Evolutionary conservation across 192 early-diverging fungal species (phyloP).

Genomic region (Rhizoclosmatium globosum): DNA sequence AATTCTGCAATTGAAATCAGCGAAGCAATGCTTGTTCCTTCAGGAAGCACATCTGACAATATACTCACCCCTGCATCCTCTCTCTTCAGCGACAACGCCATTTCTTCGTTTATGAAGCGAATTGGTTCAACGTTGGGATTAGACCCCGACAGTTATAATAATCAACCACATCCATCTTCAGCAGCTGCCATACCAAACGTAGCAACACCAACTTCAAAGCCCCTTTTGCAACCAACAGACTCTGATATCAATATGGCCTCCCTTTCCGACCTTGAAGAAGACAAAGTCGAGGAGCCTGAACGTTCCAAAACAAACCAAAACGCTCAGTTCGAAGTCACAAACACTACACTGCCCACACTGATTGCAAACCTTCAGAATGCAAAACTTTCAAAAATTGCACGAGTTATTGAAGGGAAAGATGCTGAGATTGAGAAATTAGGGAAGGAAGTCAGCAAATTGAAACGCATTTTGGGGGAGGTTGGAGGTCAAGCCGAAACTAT

Average conservation of each 20-base stretch:
- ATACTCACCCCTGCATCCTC: background rate
- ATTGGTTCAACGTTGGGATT: constrained; percentile 15
- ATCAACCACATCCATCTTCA: no score
- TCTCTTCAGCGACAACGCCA: background rate
- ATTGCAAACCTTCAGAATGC: background rate
- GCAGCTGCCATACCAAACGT: no score
- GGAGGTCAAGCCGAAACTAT: background rate
- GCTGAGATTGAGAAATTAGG: background rate
- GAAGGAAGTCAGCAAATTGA: background rate
- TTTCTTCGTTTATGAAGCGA: constrained; percentile 9
- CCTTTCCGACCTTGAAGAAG: background rate
- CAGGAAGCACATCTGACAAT: background rate
- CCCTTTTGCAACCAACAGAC: background rate
- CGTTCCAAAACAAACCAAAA: background rate
- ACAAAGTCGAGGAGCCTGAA: background rate
- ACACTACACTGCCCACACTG: background rate
- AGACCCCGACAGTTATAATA: background rate
- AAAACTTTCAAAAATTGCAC: background rate
- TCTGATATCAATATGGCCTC: background rate
- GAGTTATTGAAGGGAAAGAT: constrained; percentile 2
- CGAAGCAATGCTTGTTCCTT: background rate
- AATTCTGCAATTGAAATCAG: background rate
- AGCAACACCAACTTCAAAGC: background rate
- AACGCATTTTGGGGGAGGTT: background rate
- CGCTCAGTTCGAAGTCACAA: background rate